Evolutionary conservation across 768 basidiomycete species (phyloP).

Genomic region (Calvatia gigantea): DNA sequence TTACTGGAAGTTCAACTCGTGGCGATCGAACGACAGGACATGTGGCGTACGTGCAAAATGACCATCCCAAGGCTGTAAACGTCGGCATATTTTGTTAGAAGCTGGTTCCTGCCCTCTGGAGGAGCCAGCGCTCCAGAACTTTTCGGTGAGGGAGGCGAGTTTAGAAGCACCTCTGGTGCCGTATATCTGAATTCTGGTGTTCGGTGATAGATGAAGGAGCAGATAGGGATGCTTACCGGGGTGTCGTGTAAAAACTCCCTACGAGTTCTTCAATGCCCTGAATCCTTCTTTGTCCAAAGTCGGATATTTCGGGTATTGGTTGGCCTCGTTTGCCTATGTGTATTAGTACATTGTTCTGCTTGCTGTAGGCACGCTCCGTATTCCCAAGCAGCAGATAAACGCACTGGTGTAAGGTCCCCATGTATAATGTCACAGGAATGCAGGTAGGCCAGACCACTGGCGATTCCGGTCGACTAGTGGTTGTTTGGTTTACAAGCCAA

Average conservation of each 20-base stretch:
- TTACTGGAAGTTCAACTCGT: too few species aligned
- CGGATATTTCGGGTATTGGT: neutral
- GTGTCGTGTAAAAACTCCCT: neutral
- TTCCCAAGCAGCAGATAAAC: neutral
- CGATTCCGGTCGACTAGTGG: neutral
- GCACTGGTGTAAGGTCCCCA: conserved; percentile 8
- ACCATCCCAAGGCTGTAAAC: conserved; percentile 8
- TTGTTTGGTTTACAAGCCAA: neutral
- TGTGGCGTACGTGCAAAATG: neutral
- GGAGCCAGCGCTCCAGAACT: neutral
- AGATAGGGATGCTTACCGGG: neutral
- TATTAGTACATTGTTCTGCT: neutral
- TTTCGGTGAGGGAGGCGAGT: neutral
- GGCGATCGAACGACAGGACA: neutral
- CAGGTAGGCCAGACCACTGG: conserved; percentile 1
- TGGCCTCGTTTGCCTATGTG: neutral
- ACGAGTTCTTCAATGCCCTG: neutral
- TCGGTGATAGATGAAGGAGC: neutral
- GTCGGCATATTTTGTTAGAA: neutral
- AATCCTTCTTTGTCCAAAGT: conserved; percentile 3
- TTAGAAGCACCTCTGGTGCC: neutral
- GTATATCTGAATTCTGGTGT: neutral
- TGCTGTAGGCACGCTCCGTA: neutral
- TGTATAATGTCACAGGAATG: conserved; percentile 2
- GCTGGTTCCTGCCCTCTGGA: neutral